Evolutionary conservation across 2,329 filamentous ascomycete species (phyloP).

Genomic region (Colletotrichum phormii): DNA sequence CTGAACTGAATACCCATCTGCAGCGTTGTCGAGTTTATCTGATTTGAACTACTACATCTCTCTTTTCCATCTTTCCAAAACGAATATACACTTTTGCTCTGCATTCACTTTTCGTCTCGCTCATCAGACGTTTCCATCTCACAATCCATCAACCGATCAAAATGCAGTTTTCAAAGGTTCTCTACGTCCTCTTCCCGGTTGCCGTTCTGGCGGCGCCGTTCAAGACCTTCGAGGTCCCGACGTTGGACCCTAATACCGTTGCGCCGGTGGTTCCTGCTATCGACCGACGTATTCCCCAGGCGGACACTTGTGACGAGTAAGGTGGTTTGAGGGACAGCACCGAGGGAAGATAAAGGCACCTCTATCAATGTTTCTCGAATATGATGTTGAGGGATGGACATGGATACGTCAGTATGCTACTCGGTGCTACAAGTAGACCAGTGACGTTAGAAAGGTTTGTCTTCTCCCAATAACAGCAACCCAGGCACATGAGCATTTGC

Average conservation of each 20-base stretch:
- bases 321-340: background rate
- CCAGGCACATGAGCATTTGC: too few species aligned
- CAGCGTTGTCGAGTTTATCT: slow-evolving; percentile 10
- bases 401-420: background rate
- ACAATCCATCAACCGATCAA: slow-evolving; percentile 17
- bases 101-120: background rate
- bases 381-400: too few species aligned
- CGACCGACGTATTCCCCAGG: slow-evolving; percentile 25
- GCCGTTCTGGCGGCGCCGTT: slow-evolving; percentile 39
- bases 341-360: background rate
- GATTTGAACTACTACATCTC: slow-evolving; percentile 2
- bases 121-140: background rate
- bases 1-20: background rate
- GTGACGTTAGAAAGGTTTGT: slow-evolving; percentile 9
- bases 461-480: background rate
- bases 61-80: background rate
- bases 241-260: slow-evolving; percentile 27
- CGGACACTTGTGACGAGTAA: slow-evolving; percentile 26
- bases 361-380: background rate
- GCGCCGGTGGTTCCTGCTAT: slow-evolving; percentile 31
- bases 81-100: background rate
- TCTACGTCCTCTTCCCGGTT: slow-evolving; percentile 39
- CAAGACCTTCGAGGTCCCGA: slow-evolving; percentile 34
- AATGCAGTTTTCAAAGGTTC: slow-evolving; percentile 40
- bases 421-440: background rate